Evolutionary conservation across 257 asterid genomes (phyloP).

Genomic region (Solanum phureja): DNA sequence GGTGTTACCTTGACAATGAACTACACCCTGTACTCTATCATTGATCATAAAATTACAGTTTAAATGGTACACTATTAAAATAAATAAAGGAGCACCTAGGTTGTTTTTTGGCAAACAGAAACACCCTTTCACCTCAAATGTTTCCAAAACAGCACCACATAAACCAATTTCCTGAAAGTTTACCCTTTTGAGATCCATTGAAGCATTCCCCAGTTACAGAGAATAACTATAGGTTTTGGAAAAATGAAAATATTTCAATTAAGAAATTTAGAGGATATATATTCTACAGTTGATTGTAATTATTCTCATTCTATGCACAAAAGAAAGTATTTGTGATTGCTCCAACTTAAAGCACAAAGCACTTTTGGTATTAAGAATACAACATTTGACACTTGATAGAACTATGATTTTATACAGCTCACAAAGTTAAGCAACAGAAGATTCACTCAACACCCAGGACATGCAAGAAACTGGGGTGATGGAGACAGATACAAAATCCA

Average conservation of each 20-base stretch:
- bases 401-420: not conserved
- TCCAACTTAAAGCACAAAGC: not conserved
- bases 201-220: not conserved
- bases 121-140: not conserved
- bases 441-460: not conserved
- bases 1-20: not conserved
- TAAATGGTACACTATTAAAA: not conserved
- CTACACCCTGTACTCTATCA: not conserved
- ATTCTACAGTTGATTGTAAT: not conserved
- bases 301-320: not conserved
- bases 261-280: not conserved
- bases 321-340: not conserved
- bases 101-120: not conserved
- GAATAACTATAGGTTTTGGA: not conserved
- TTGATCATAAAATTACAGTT: not conserved
- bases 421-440: not conserved
- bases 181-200: not conserved
- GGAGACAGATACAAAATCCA: constrained; percentile 1
- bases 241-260: not conserved
- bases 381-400: not conserved
- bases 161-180: not conserved
- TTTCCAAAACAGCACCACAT: not conserved
- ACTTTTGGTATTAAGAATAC: not conserved
- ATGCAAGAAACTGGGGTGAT: not conserved
- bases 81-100: not conserved